A percentile compares a stretch with the other conserved stretches of the same genome.
These are phyloP conservation scores for Debaryomyces hansenii DNA, from an alignment of 805 yeast species.

Conservation along the genomic window DNA sequence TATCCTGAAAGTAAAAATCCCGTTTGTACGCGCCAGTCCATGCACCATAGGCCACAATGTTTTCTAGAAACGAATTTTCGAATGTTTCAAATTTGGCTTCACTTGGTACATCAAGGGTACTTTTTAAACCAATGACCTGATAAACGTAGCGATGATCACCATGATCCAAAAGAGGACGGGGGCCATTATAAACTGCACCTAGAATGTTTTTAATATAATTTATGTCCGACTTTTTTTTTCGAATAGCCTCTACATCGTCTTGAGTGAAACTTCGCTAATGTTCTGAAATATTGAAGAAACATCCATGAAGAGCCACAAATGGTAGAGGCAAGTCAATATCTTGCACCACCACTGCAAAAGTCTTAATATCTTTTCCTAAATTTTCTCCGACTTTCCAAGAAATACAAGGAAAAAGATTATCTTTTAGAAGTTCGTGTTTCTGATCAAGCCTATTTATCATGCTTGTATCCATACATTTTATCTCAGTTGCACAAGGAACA, in stretches of 20 bases:
- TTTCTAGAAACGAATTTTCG: background rate
- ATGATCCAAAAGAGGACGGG: conserved; percentile 10
- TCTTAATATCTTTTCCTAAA: conserved; percentile 1
- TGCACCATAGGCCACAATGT: background rate
- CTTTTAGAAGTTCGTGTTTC: background rate
- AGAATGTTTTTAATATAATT: background rate
- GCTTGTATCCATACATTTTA: background rate
- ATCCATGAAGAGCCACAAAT: conserved; percentile 6
- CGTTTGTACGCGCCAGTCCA: background rate
- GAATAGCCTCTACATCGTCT: background rate
- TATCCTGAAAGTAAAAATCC: background rate
- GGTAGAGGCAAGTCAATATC: conserved; percentile 11
- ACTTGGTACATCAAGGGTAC: background rate
- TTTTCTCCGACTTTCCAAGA: background rate
- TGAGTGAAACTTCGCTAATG: background rate
- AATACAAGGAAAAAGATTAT: background rate
- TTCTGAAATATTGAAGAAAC: conserved; percentile 8
- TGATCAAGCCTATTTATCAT: background rate
- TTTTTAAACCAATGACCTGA: conserved; percentile 5
- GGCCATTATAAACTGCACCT: conserved; percentile 6
- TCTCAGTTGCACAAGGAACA: background rate
- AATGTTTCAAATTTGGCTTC: background rate
- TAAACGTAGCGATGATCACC: conserved; percentile 12
- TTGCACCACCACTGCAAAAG: conserved; percentile 9
- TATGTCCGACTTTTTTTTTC: conserved; percentile 4